Evolutionary conservation across 2,329 filamentous ascomycete genomes (phyloP).

Genomic region (Zymoseptoria ardabiliae): DNA sequence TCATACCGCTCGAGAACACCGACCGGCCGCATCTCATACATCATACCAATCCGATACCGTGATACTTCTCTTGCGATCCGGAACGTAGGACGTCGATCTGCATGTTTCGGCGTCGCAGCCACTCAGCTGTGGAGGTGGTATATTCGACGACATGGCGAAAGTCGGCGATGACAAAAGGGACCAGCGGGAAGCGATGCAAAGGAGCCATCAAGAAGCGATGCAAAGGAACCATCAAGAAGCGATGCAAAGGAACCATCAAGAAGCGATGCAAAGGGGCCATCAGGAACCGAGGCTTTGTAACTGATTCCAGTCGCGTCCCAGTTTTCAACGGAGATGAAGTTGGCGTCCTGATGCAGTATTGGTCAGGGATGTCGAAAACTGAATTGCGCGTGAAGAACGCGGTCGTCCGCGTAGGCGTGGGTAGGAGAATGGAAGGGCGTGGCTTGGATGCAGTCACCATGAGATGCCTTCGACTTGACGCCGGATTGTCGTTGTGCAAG

Average conservation of each 20-base stretch:
- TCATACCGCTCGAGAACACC: neutral
- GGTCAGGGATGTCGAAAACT: slow-evolving; percentile 9
- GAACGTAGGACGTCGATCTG: neutral
- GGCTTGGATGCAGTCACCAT: neutral
- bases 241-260: neutral
- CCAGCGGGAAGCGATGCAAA: slow-evolving; percentile 1
- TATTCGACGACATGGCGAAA: neutral
- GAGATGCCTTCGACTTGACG: slow-evolving; percentile 3
- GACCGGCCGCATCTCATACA: neutral
- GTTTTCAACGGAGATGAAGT: neutral
- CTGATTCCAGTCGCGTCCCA: slow-evolving; percentile 1
- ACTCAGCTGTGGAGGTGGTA: neutral
- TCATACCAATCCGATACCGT: neutral
- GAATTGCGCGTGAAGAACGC: slow-evolving; percentile 3
- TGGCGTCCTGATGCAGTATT: neutral
- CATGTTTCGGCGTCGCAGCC: neutral
- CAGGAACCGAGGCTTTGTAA: slow-evolving; percentile 1
- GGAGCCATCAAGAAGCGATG: too few species aligned
- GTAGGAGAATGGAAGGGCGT: neutral
- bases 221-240: too few species aligned
- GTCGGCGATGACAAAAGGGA: neutral
- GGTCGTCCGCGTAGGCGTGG: slow-evolving; percentile 2
- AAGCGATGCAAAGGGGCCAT: too few species aligned
- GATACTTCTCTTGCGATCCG: neutral
- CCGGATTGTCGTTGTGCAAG: neutral